Percentiles rank a stretch among this genome's conserved stretches.
These are phyloP conservation scores for Yamadazyma diospyri DNA, from an alignment of 1,139 yeast genomes.

Conservation along the genomic window DNA sequence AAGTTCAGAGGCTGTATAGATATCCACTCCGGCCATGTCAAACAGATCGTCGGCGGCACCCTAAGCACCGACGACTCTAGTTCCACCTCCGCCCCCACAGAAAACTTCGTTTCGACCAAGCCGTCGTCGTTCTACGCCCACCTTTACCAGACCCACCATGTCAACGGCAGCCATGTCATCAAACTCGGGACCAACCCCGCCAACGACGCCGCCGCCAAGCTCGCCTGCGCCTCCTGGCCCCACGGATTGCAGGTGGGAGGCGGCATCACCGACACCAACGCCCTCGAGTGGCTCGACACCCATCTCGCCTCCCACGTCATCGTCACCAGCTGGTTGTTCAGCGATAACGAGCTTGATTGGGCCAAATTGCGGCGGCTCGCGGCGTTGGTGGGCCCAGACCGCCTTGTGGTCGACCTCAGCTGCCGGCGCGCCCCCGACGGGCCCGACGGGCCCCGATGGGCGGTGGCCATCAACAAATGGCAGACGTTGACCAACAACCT, in stretches of 20 bases:
- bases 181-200: slow-evolving; percentile 74
- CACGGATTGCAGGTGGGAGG: slow-evolving; percentile 82
- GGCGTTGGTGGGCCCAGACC: slow-evolving; percentile 54
- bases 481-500: slow-evolving; percentile 74
- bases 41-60: slow-evolving; percentile 96
- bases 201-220: slow-evolving; percentile 78
- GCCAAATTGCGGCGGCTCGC: slow-evolving; percentile 49
- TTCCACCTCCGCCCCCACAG: slow-evolving; percentile 19
- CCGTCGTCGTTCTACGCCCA: slow-evolving; percentile 75
- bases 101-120: slow-evolving; percentile 77
- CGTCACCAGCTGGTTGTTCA: slow-evolving; percentile 89
- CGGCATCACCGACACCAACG: slow-evolving; percentile 75
- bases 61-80: slow-evolving; percentile 55
- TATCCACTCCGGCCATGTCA: slow-evolving; percentile 90
- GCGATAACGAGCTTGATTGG: slow-evolving; percentile 50
- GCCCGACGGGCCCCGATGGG: slow-evolving; percentile 55
- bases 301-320: slow-evolving; percentile 77
- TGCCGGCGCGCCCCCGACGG: slow-evolving; percentile 54
- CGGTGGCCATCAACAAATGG: slow-evolving; percentile 97
- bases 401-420: slow-evolving; percentile 86
- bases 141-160: slow-evolving; percentile 56
- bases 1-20: slow-evolving; percentile 92
- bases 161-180: slow-evolving; percentile 86
- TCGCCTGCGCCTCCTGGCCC: slow-evolving; percentile 79
- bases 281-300: slow-evolving; percentile 63